These are phyloP conservation scores for Apophysomyces ossiformis DNA, from an alignment of 371 early-diverging fungal species.

Conservation along the genomic window DNA sequence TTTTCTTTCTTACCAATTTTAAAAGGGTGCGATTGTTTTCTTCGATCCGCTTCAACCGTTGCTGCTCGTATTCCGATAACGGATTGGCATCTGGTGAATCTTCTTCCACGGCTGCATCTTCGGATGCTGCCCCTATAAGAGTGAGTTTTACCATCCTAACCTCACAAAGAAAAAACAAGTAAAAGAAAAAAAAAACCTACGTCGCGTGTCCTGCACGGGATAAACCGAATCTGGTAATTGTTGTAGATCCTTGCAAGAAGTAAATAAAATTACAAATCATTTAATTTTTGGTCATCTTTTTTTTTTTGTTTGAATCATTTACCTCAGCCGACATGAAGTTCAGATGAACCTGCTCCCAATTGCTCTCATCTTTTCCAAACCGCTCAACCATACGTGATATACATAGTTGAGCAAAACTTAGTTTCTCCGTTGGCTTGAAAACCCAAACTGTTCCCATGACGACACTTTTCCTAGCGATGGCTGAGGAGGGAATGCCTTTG, in stretches of 20 bases:
- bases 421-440: slow-evolving; percentile 64
- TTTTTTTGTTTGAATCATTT: background rate
- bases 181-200: background rate
- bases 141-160: background rate
- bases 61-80: slow-evolving; percentile 65
- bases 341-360: slow-evolving; percentile 78
- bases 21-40: slow-evolving; percentile 70
- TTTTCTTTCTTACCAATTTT: slow-evolving; percentile 52
- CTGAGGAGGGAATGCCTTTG: slow-evolving; percentile 73
- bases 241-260: background rate
- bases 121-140: slow-evolving; percentile 20
- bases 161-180: too few relatives aligned
- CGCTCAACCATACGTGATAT: slow-evolving; percentile 86
- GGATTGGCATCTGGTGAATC: slow-evolving; percentile 3
- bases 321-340: slow-evolving; percentile 35
- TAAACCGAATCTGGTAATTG: background rate
- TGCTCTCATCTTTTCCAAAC: slow-evolving; percentile 79
- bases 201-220: background rate
- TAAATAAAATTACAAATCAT: background rate
- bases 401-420: slow-evolving; percentile 67
- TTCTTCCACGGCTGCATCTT: slow-evolving; percentile 22
- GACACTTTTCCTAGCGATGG: slow-evolving; percentile 81
- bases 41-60: slow-evolving; percentile 65
- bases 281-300: too few relatives aligned
- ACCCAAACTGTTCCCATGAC: slow-evolving; percentile 94